Evolutionary conservation across 116 monocot genomes (phyloP).

Genomic region (Cymodocea nodosa): DNA sequence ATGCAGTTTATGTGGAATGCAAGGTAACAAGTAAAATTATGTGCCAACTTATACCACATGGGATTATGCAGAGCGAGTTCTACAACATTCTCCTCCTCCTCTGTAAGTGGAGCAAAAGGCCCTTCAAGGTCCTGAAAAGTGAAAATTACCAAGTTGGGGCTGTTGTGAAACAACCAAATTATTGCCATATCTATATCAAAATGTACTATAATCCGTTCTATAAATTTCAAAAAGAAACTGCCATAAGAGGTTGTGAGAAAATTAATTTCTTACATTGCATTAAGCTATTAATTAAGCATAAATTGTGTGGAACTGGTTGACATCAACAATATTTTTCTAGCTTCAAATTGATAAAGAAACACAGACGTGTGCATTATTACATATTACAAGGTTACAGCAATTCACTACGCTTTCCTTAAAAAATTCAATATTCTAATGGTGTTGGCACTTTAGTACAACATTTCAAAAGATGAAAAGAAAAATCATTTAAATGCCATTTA

Average conservation of each 20-base stretch:
- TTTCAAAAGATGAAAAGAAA: too few relatives aligned
- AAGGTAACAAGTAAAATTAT: background rate
- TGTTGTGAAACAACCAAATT: background rate
- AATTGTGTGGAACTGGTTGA: too few relatives aligned
- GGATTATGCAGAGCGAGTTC: conserved; percentile 25
- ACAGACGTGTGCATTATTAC: too few relatives aligned
- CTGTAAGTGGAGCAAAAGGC: conserved; percentile 48
- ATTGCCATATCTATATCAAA: background rate
- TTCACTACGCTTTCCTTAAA: too few relatives aligned
- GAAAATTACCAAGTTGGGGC: background rate
- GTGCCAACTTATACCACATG: conserved; percentile 19
- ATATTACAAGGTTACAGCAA: too few relatives aligned
- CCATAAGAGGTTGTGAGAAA: background rate
- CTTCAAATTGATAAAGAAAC: too few relatives aligned
- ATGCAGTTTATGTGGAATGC: background rate
- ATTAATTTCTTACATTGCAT: too few relatives aligned
- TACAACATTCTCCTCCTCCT: conserved; percentile 48
- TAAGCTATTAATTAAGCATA: too few relatives aligned
- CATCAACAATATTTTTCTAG: too few relatives aligned
- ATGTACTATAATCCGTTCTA: background rate
- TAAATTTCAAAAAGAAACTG: background rate
- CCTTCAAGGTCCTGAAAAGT: conserved; percentile 28
- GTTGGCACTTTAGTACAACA: too few relatives aligned
- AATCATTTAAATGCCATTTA: too few relatives aligned
- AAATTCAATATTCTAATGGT: too few relatives aligned